Percentiles rank a stretch among this genome's conserved stretches.
phyloP scores from a whole-genome alignment of 495 filamentous ascomycete genomes.

The Aspergillus wentii region DNA sequence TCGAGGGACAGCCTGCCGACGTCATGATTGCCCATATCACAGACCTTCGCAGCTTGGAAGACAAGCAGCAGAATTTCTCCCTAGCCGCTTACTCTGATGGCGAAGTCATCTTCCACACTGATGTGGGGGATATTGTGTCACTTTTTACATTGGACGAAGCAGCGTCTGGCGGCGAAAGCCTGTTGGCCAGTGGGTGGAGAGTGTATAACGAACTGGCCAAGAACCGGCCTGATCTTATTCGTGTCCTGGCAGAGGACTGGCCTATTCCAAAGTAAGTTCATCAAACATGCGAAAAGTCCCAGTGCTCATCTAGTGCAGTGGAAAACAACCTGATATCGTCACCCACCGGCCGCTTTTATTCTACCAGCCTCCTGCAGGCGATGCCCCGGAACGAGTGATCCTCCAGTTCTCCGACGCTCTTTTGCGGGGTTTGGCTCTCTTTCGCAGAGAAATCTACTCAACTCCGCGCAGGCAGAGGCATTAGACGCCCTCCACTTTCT shows the following conservation, averaged over 20 bases:
- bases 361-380: slow-evolving; percentile 38
- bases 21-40: not conserved
- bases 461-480: slow-evolving; percentile 63
- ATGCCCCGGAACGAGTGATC: slow-evolving; percentile 43
- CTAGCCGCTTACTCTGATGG: slow-evolving; percentile 31
- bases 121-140: slow-evolving; percentile 61
- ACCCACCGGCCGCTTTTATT: slow-evolving; percentile 39
- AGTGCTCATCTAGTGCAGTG: not conserved
- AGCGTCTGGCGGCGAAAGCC: slow-evolving; percentile 51
- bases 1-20: not conserved
- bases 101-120: slow-evolving; percentile 61
- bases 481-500: slow-evolving; percentile 61
- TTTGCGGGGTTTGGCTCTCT: slow-evolving; percentile 54
- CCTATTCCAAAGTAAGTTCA: slow-evolving; percentile 47
- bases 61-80: too few relatives aligned
- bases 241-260: slow-evolving; percentile 52
- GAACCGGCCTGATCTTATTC: slow-evolving; percentile 55
- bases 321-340: not conserved
- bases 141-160: slow-evolving; percentile 51
- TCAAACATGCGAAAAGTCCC: too few relatives aligned
- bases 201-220: slow-evolving; percentile 64
- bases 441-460: slow-evolving; percentile 49
- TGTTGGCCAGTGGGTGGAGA: slow-evolving; percentile 52
- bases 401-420: slow-evolving; percentile 53
- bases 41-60: not conserved